Evolutionary conservation across 371 early-diverging fungal species (phyloP).

Genomic region (Encephalitozoon intestinalis): DNA sequence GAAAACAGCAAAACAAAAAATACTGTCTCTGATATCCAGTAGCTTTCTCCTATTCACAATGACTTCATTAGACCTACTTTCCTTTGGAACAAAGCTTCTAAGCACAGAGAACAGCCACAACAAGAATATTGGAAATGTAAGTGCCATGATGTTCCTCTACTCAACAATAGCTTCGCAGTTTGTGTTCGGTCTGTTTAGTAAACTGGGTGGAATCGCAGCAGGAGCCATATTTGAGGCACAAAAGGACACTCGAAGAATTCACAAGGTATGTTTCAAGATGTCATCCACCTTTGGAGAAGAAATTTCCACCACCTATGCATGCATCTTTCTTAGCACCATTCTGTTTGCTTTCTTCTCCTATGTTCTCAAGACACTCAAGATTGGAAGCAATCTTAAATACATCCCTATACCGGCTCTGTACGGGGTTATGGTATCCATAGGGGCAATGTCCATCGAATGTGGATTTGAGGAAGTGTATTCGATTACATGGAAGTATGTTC

Average conservation of each 20-base stretch:
- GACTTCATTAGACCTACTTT: not conserved
- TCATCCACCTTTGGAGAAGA: not conserved
- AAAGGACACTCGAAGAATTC: not conserved
- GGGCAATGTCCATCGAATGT: conserved; percentile 8
- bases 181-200: not conserved
- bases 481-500: not conserved
- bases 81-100: conserved; percentile 7
- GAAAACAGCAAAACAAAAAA: not conserved
- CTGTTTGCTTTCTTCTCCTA: conserved; percentile 29
- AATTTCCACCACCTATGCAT: not conserved
- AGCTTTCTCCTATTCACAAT: conserved; percentile 8
- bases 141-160: not conserved
- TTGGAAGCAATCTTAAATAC: conserved; percentile 22
- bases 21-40: not conserved
- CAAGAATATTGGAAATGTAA: not conserved
- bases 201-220: conserved; percentile 1
- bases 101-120: not conserved
- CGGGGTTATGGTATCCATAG: conserved; percentile 38
- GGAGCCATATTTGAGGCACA: conserved; percentile 28
- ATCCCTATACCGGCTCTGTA: conserved; percentile 26
- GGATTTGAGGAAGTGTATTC: not conserved
- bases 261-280: not conserved
- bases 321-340: conserved; percentile 17
- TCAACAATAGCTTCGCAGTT: not conserved
- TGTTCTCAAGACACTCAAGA: not conserved